Percentiles rank a stretch among this genome's conserved stretches.
Conservation (phyloP, 305 asterid genomes). For the Solanum hybrid region DNA sequence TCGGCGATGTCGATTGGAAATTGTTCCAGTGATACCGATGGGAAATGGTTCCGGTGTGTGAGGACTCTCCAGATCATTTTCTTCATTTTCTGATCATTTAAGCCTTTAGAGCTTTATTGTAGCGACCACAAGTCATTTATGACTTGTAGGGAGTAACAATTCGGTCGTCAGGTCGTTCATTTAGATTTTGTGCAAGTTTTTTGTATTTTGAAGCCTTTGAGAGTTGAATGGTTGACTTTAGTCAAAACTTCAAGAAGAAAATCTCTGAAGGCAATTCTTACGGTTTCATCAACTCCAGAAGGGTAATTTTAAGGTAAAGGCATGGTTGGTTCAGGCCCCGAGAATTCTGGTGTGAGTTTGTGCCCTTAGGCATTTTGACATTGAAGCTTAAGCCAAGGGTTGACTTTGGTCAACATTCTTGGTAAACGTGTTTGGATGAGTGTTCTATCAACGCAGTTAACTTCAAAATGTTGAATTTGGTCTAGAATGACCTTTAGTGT, state of each 20-base stretch:
- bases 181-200: neutral
- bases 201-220: neutral
- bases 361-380: neutral
- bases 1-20: neutral
- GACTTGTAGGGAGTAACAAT: neutral
- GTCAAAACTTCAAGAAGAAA: neutral
- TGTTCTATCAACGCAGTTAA: too few species aligned
- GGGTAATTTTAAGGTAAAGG: neutral
- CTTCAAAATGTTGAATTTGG: neutral
- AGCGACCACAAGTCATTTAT: neutral
- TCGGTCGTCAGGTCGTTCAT: neutral
- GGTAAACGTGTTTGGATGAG: neutral
- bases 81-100: too few species aligned
- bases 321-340: neutral
- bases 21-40: neutral
- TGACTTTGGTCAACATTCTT: neutral
- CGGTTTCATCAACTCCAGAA: neutral
- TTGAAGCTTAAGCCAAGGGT: neutral
- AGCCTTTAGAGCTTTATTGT: neutral
- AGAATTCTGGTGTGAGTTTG: neutral
- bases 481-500: neutral
- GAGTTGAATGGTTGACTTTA: neutral
- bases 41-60: neutral
- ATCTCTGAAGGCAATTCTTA: neutral
- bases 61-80: neutral